A percentile compares a stretch with the other conserved stretches of the same genome.
These are phyloP conservation scores for Piper longum DNA, from an alignment of 164 flowering plant genomes.

Conservation along the genomic window DNA sequence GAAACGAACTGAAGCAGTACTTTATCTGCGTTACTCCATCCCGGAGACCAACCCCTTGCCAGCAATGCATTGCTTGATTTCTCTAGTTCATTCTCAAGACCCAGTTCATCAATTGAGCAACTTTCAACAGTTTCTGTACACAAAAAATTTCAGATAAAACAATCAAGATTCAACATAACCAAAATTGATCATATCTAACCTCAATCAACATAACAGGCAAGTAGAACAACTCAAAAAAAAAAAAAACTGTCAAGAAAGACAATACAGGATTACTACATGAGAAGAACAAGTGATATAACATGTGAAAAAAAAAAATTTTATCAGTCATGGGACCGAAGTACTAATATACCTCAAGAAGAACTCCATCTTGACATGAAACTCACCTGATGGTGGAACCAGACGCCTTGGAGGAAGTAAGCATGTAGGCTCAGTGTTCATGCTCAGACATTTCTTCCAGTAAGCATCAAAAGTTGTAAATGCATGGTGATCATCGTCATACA, in stretches of 20 bases:
- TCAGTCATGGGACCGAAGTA: not conserved
- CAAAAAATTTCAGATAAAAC: not conserved
- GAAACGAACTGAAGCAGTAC: conserved; percentile 47
- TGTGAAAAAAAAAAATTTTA: too few relatives aligned
- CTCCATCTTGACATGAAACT: not conserved
- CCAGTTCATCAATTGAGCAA: conserved; percentile 63
- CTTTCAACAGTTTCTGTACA: conserved; percentile 33
- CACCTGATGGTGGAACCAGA: conserved; percentile 48
- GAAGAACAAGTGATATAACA: not conserved
- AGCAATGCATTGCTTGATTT: conserved; percentile 80
- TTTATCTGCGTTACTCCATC: conserved; percentile 82
- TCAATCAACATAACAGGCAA: too few relatives aligned
- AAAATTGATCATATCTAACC: too few relatives aligned
- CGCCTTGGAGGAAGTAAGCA: conserved; percentile 57
- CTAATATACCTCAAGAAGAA: not conserved
- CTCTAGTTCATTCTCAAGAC: conserved; percentile 73
- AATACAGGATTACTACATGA: not conserved
- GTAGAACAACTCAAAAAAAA: too few relatives aligned
- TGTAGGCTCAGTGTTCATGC: conserved; percentile 36
- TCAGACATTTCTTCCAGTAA: conserved; percentile 68
- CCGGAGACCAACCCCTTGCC: conserved; percentile 84
- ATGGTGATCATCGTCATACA: conserved; percentile 53
- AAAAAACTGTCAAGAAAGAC: not conserved
- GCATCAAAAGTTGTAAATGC: conserved; percentile 71
- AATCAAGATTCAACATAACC: too few relatives aligned